Evolutionary conservation across 768 basidiomycete species (phyloP).

Genomic region (Psilocybe sp.): DNA sequence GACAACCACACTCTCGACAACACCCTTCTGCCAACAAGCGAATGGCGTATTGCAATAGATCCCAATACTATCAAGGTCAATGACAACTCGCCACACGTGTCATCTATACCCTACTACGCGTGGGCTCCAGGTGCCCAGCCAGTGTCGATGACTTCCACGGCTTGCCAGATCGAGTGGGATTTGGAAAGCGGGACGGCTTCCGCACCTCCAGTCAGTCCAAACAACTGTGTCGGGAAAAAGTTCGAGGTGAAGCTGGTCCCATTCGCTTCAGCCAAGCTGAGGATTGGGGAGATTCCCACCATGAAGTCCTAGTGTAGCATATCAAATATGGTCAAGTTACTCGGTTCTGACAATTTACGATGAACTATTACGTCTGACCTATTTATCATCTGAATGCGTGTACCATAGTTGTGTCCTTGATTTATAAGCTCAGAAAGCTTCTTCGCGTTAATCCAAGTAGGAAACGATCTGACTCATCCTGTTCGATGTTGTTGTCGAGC

Average conservation of each 20-base stretch:
- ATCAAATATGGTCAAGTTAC: too few relatives aligned
- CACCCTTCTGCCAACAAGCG: conserved; percentile 33
- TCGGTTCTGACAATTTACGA: too few relatives aligned
- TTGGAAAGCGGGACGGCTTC: conserved; percentile 29
- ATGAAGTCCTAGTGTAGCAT: conserved; percentile 18
- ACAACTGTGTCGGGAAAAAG: conserved; percentile 25
- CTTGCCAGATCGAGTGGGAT: conserved; percentile 37
- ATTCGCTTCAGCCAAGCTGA: conserved; percentile 36
- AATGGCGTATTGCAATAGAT: conserved; percentile 40
- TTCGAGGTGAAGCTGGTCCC: conserved; percentile 36
- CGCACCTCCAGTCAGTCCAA: conserved; percentile 33
- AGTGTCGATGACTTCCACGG: conserved; percentile 35
- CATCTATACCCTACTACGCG: conserved; percentile 33
- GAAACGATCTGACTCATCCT: too few relatives aligned
- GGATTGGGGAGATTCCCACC: conserved; percentile 38
- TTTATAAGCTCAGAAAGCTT: too few relatives aligned
- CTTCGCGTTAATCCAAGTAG: too few relatives aligned
- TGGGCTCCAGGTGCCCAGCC: conserved; percentile 39
- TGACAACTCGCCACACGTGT: conserved; percentile 23
- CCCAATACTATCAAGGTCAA: conserved; percentile 30
- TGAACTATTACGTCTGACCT: too few relatives aligned
- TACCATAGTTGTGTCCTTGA: too few relatives aligned
- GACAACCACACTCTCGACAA: conserved; percentile 37
- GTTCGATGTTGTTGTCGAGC: too few relatives aligned
- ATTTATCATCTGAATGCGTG: too few relatives aligned